These are phyloP conservation scores for Chamaecyparis obtusa DNA, from an alignment of 75 land plant genomes.

Conservation along the genomic window DNA sequence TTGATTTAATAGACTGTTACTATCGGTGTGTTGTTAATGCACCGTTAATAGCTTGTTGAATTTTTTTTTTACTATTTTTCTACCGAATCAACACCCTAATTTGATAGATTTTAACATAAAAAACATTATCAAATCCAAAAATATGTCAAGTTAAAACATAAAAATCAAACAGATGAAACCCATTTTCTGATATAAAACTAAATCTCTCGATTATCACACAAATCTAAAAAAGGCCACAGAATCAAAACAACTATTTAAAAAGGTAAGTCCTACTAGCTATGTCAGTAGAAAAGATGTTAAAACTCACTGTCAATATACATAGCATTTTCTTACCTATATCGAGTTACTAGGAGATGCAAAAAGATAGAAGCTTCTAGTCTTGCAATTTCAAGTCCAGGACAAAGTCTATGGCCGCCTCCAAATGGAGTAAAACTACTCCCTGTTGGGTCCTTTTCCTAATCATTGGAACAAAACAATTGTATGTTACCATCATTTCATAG, in stretches of 20 bases:
- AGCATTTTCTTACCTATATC: constrained; percentile 21
- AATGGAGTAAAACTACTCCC: constrained; percentile 25
- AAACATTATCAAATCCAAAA: too few relatives aligned
- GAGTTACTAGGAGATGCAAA: constrained; percentile 38
- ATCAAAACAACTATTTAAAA: neutral
- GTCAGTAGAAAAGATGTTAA: neutral
- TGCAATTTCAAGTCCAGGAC: constrained; percentile 41
- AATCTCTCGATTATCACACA: too few relatives aligned
- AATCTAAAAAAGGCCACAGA: neutral
- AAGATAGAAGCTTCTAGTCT: constrained; percentile 33
- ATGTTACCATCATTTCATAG: neutral
- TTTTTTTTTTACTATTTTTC: too few relatives aligned
- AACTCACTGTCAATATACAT: neutral
- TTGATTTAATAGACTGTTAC: too few relatives aligned
- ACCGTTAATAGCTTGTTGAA: too few relatives aligned
- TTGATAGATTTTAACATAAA: too few relatives aligned
- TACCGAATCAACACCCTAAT: too few relatives aligned
- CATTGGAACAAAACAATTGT: neutral
- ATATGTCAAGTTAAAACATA: too few relatives aligned
- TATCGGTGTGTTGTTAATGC: too few relatives aligned
- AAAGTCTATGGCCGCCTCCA: constrained; percentile 41
- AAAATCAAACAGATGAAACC: too few relatives aligned
- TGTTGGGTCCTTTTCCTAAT: constrained; percentile 16
- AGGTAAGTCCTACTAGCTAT: neutral
- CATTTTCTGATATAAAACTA: too few relatives aligned